phyloP scores from a whole-genome alignment of 352 stramenopile species.

The Globisporangium orthogonon region DNA sequence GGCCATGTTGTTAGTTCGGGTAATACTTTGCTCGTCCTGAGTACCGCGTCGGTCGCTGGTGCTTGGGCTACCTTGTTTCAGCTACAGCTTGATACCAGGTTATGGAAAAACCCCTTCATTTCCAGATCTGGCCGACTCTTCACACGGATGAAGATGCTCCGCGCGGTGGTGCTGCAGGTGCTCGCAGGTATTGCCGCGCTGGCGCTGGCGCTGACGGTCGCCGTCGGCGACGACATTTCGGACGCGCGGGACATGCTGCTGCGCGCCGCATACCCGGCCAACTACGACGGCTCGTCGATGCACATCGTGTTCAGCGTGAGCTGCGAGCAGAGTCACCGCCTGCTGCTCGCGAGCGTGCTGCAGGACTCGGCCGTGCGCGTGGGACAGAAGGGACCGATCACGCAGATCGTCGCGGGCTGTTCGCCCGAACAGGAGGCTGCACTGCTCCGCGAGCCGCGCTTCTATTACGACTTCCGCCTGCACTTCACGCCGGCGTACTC shows the following conservation, averaged over 20 bases:
- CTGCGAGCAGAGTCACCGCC: constrained; percentile 17
- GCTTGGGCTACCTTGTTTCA: too few relatives aligned
- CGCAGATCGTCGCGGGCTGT: constrained; percentile 23
- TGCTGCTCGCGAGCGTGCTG: constrained; percentile 14
- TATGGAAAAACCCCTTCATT: too few relatives aligned
- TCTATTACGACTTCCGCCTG: constrained; percentile 22
- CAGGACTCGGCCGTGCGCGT: constrained; percentile 18
- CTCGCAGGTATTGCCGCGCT: background rate
- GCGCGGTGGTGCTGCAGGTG: too few relatives aligned
- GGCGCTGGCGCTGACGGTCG: background rate
- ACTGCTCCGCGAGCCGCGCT: constrained; percentile 10
- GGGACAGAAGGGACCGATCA: constrained; percentile 20
- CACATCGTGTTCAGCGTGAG: constrained; percentile 25
- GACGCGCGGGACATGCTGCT: background rate
- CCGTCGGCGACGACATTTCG: background rate
- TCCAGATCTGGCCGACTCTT: too few relatives aligned
- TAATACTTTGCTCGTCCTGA: too few relatives aligned
- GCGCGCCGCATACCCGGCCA: constrained; percentile 2
- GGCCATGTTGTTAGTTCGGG: too few relatives aligned
- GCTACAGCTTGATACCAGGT: too few relatives aligned
- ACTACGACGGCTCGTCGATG: constrained; percentile 13
- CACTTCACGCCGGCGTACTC: constrained; percentile 21
- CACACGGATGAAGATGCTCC: too few relatives aligned
- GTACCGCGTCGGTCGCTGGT: too few relatives aligned
- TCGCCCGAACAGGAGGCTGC: constrained; percentile 6